Evolutionary conservation across 2,329 filamentous ascomycete genomes (phyloP).

Genomic region (Diplocarpon rosae): DNA sequence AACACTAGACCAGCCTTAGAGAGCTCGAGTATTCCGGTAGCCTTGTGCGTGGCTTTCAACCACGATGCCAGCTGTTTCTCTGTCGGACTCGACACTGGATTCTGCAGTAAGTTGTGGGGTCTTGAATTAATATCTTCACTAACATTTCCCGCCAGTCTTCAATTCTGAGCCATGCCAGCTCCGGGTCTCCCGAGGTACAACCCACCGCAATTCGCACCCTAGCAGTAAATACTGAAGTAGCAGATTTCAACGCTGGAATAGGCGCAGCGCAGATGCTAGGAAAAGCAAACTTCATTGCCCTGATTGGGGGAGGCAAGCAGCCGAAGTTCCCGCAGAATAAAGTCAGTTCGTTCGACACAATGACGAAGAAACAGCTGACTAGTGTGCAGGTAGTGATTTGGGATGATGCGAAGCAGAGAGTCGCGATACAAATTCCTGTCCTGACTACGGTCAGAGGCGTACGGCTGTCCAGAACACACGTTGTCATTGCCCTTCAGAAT

Average conservation of each 20-base stretch:
- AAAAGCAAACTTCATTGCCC: slow-evolving; percentile 73
- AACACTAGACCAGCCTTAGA: slow-evolving; percentile 73
- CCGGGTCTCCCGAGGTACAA: slow-evolving; percentile 47
- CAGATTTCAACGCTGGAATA: slow-evolving; percentile 72
- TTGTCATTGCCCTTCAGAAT: slow-evolving; percentile 73
- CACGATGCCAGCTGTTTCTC: slow-evolving; percentile 75
- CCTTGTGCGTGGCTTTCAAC: slow-evolving; percentile 80
- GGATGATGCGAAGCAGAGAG: slow-evolving; percentile 74
- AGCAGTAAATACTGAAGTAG: slow-evolving; percentile 10
- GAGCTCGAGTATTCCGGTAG: slow-evolving; percentile 58
- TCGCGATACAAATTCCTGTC: slow-evolving; percentile 66
- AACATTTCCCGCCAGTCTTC: slow-evolving; percentile 43
- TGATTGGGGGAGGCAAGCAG: slow-evolving; percentile 77
- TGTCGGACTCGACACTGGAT: slow-evolving; percentile 75
- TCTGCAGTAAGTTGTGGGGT: slow-evolving; percentile 52
- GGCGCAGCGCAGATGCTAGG: slow-evolving; percentile 80
- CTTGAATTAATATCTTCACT: background rate
- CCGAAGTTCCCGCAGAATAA: slow-evolving; percentile 85
- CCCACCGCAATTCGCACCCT: background rate
- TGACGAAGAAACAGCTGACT: slow-evolving; percentile 8
- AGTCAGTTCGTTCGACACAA: slow-evolving; percentile 31
- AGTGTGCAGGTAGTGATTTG: slow-evolving; percentile 63
- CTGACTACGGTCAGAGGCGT: slow-evolving; percentile 72
- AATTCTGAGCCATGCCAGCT: slow-evolving; percentile 61
- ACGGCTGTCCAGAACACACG: slow-evolving; percentile 61